phyloP scores from a whole-genome alignment of 1,139 yeast species.

The Wickerhamiella infanticola region DNA sequence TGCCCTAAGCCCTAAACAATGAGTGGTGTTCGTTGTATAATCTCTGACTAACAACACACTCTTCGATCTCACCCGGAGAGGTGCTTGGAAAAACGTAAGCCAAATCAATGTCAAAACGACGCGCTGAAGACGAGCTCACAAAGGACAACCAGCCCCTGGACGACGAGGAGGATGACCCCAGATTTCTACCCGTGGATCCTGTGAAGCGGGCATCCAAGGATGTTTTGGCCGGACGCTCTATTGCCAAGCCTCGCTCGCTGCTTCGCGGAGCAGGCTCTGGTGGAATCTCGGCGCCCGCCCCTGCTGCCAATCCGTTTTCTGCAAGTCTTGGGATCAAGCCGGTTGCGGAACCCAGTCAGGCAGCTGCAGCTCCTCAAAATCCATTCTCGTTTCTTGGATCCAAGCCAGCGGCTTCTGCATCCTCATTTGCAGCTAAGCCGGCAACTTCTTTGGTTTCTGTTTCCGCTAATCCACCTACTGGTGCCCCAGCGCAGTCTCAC shows the following conservation, averaged over 20 bases:
- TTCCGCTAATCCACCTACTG: constrained; percentile 12
- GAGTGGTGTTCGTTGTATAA: too few relatives aligned
- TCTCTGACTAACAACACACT: too few relatives aligned
- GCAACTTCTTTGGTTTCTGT: constrained; percentile 10
- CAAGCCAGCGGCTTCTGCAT: neutral
- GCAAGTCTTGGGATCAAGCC: constrained; percentile 7
- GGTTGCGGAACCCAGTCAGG: neutral
- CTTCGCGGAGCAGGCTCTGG: constrained; percentile 6
- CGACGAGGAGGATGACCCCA: constrained; percentile 24
- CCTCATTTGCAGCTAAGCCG: neutral
- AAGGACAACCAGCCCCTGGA: constrained; percentile 24
- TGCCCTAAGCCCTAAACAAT: constrained; percentile 4
- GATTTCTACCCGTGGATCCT: constrained; percentile 18
- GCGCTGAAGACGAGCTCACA: constrained; percentile 45
- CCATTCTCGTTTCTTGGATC: neutral
- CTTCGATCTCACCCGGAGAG: neutral
- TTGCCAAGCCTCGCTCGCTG: constrained; percentile 41
- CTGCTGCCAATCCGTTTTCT: constrained; percentile 10
- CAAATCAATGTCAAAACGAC: constrained; percentile 43
- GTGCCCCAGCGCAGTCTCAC: constrained; percentile 1
- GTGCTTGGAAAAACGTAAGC: neutral
- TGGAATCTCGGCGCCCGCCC: constrained; percentile 9
- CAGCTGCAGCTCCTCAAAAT: neutral
- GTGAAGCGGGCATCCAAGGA: constrained; percentile 38
- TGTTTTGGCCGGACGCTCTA: constrained; percentile 52